Base-by-base conservation (phyloP, 2,329 filamentous ascomycete species). In the Pseudopithomyces maydicus region DNA sequence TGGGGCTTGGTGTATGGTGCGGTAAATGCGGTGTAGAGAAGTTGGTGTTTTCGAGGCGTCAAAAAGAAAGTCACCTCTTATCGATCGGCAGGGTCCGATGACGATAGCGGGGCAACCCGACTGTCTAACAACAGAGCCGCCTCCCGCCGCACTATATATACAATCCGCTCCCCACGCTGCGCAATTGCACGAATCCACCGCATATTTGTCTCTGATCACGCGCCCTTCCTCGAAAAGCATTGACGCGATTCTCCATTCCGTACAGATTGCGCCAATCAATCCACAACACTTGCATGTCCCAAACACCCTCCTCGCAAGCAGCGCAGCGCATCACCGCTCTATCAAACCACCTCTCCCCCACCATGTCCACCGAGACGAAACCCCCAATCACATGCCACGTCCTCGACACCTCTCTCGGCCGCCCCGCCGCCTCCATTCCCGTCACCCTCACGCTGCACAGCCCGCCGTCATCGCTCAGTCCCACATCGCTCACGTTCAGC, bases 361-460 rank as follows among this genome's bases (percentile, higher is more conserved):
- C 52, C 19, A 72, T 64, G 60, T 50, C 66, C 1, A 59, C 67
- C 20, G 59, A 64, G 10, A 54, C 52, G 44, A 72, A 70, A 57
- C 81, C 74, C 64, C 86, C 85, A 71, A 94, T 95, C 70, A 94
- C 91, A 75, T 94, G 90, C 81, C 91, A 95, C 81, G 85, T 93
- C 76, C 90, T 95, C 74, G 90, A 95, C 81, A 94, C 90, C 11
- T 85, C 87, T n/a, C 79, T 84, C 59, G 91, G 91, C 70, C 83
- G 83, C 55, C 91, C 91, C 20, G 91, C 86, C 15, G 77, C 82
- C 55, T 80, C 81, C 60, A 85, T 95, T 67, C 82, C 82, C 62
- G 90, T 93, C 55, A 86, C 84, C 53, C 85, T 92, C 20, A 78
- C 86, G 47, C 73, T 81, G 22, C 60, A 48, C 63, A 65, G 52